Conservation (phyloP, 2,329 filamentous ascomycete species). For the Didymella pomorum region DNA sequence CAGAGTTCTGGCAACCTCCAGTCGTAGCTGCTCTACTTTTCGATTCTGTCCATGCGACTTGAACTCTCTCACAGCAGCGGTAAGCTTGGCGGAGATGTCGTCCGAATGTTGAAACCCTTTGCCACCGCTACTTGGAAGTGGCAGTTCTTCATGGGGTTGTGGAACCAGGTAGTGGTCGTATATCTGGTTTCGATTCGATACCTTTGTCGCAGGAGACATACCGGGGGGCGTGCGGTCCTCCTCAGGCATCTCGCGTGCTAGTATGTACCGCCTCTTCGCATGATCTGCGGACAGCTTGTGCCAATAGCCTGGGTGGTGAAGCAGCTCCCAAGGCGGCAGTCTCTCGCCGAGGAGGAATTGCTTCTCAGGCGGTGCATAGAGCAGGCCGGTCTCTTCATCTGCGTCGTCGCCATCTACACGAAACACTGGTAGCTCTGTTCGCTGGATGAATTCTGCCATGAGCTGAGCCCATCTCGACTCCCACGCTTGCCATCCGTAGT, state of each 20-base stretch:
- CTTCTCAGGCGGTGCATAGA: conserved; percentile 62
- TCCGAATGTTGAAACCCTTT: conserved; percentile 60
- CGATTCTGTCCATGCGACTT: conserved; percentile 61
- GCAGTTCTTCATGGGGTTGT: conserved; percentile 64
- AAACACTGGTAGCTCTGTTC: conserved; percentile 60
- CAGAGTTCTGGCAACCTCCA: conserved; percentile 65
- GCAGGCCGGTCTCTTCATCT: conserved; percentile 41
- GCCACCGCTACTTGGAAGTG: conserved; percentile 51
- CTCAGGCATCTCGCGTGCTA: conserved; percentile 64
- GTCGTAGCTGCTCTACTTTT: conserved; percentile 61
- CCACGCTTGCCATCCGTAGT: conserved; percentile 96
- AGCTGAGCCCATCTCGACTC: conserved; percentile 74
- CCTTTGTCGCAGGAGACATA: conserved; percentile 63
- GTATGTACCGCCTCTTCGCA: conserved; percentile 58
- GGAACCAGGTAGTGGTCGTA: conserved; percentile 70
- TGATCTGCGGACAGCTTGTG: conserved; percentile 62
- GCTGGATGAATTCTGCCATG: conserved; percentile 67
- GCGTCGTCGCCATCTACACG: conserved; percentile 24
- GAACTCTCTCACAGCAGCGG: conserved; percentile 60
- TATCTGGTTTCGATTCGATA: conserved; percentile 60
- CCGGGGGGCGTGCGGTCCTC: conserved; percentile 65
- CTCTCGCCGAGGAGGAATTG: conserved; percentile 58
- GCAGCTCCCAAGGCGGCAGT: conserved; percentile 64
- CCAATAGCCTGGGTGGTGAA: conserved; percentile 72
- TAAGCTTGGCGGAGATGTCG: conserved; percentile 59